A percentile compares a stretch with the other conserved stretches of the same genome.
Conservation (phyloP, 2,329 filamentous ascomycete species). For the Metarhizium robertsii region DNA sequence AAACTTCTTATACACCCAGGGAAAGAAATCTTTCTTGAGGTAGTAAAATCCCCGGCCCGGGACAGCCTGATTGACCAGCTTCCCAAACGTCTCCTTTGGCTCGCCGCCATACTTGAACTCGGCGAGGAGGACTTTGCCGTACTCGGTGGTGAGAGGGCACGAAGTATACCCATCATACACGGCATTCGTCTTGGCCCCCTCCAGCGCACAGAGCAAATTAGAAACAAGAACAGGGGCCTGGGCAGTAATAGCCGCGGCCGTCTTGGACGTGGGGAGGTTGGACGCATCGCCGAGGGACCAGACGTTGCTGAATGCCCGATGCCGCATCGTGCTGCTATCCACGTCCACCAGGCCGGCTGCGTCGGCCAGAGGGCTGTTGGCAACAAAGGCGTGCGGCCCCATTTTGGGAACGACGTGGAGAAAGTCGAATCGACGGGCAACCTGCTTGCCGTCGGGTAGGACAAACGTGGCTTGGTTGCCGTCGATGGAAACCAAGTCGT, state of each 20-base stretch:
- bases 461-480: slow-evolving; percentile 44
- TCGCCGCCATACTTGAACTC: slow-evolving; percentile 57
- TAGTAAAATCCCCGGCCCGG: slow-evolving; percentile 51
- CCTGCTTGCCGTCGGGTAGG: slow-evolving; percentile 29
- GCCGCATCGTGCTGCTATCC: slow-evolving; percentile 39
- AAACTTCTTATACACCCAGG: slow-evolving; percentile 52
- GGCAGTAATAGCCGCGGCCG: slow-evolving; percentile 41
- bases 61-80: slow-evolving; percentile 42
- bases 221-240: slow-evolving; percentile 41
- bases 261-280: slow-evolving; percentile 48
- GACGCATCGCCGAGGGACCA: slow-evolving; percentile 52
- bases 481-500: slow-evolving; percentile 43
- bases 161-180: slow-evolving; percentile 47
- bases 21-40: slow-evolving; percentile 59
- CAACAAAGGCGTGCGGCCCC: slow-evolving; percentile 44
- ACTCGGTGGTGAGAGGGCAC: slow-evolving; percentile 44
- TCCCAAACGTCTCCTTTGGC: slow-evolving; percentile 53
- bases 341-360: slow-evolving; percentile 48
- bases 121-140: slow-evolving; percentile 53
- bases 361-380: slow-evolving; percentile 43
- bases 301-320: slow-evolving; percentile 45
- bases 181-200: slow-evolving; percentile 34
- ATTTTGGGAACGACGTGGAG: slow-evolving; percentile 51
- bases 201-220: slow-evolving; percentile 34
- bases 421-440: slow-evolving; percentile 41